Conservation (phyloP, 2,329 filamentous ascomycete genomes). For the Pseudogymnoascus sp. region DNA sequence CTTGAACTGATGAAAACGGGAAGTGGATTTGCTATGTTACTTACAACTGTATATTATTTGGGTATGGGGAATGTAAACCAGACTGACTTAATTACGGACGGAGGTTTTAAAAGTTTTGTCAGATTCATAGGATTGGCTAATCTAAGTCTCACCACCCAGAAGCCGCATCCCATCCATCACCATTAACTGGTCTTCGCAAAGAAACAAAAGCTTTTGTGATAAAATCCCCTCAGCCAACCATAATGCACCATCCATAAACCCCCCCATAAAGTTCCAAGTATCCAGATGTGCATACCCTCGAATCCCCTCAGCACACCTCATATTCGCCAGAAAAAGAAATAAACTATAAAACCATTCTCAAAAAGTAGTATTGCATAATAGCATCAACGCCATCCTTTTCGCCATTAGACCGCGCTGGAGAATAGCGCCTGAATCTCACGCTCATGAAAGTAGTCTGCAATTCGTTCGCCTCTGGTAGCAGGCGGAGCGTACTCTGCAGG, state of each 20-base stretch:
- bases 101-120: neutral
- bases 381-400: neutral
- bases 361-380: neutral
- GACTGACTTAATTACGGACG: neutral
- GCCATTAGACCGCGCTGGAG: neutral
- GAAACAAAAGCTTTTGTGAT: neutral
- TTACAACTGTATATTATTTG: neutral
- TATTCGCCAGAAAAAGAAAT: neutral
- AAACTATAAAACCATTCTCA: neutral
- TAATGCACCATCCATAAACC: neutral
- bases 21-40: neutral
- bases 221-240: neutral
- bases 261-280: neutral
- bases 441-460: neutral
- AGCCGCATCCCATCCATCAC: neutral
- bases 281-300: neutral
- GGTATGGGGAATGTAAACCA: neutral
- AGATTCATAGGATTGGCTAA: slow-evolving; percentile 3
- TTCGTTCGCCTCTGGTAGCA: neutral
- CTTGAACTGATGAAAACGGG: neutral
- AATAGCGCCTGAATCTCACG: neutral
- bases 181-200: neutral
- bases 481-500: neutral
- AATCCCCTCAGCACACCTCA: neutral
- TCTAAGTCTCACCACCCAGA: slow-evolving; percentile 1